Conservation (phyloP, 345 rosid genomes). For the Gossypium rotundifolium region DNA sequence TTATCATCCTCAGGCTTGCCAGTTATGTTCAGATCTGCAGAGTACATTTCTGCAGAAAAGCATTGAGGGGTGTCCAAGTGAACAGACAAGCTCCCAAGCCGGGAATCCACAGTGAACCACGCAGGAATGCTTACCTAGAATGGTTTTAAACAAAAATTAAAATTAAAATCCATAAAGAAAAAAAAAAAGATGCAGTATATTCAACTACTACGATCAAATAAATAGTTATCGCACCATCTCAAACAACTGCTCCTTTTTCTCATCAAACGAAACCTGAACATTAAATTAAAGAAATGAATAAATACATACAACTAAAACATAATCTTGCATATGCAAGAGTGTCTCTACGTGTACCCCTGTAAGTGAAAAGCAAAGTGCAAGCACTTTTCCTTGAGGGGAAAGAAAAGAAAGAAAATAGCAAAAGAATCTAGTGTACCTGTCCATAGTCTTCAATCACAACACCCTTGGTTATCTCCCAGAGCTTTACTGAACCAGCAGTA, state of each 20-base stretch:
- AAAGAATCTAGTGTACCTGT: constrained; percentile 39
- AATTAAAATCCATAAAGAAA: constrained; percentile 1
- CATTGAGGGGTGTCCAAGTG: constrained; percentile 98
- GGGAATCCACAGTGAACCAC: constrained; percentile 94
- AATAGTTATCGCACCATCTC: constrained; percentile 64
- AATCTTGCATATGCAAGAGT: not conserved
- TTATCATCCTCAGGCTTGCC: constrained; percentile 98
- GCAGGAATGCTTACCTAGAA: constrained; percentile 95
- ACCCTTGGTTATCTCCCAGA: constrained; percentile 95
- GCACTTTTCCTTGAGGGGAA: not conserved
- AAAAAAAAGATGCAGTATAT: not conserved
- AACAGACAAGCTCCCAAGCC: constrained; percentile 90
- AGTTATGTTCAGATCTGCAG: constrained; percentile 79
- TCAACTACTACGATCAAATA: not conserved
- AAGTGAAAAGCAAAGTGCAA: not conserved
- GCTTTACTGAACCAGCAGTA: constrained; percentile 84
- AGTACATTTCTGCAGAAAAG: constrained; percentile 98
- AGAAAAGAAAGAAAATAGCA: not conserved
- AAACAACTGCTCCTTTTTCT: constrained; percentile 83
- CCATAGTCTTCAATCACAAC: constrained; percentile 84
- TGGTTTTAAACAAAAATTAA: constrained; percentile 13
- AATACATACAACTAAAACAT: not conserved
- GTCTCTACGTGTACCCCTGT: not conserved
- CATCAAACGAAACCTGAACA: constrained; percentile 75
- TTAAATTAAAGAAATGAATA: constrained; percentile 9